These are phyloP conservation scores for Lodderomyces parapsilosis DNA, from an alignment of 1,139 yeast genomes.

Conservation along the genomic window DNA sequence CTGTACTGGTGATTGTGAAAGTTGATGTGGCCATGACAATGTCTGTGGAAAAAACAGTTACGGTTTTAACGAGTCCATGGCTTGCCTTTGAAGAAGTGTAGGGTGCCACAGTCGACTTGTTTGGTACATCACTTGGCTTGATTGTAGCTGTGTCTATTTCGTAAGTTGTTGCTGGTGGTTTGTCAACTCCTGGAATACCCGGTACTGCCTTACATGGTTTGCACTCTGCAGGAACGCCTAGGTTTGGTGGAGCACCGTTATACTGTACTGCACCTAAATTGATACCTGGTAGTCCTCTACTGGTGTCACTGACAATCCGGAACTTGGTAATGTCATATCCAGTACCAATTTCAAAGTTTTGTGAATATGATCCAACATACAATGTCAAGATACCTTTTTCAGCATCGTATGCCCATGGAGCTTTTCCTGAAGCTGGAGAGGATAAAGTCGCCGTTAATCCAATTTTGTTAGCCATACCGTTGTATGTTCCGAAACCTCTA, in stretches of 20 bases:
- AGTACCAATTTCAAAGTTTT: conserved; percentile 24
- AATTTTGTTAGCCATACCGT: conserved; percentile 5
- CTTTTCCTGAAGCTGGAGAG: background rate
- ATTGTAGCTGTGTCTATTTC: background rate
- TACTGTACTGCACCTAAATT: conserved; percentile 16
- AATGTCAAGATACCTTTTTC: background rate
- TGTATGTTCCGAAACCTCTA: conserved; percentile 9
- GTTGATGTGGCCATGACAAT: too few relatives aligned
- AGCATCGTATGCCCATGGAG: background rate
- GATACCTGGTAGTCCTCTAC: conserved; percentile 14
- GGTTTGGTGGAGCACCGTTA: conserved; percentile 19
- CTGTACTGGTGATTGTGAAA: too few relatives aligned
- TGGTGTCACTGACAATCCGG: conserved; percentile 14
- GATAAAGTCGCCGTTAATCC: conserved; percentile 5
- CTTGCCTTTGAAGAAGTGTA: too few relatives aligned
- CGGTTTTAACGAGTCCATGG: too few relatives aligned
- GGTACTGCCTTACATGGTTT: conserved; percentile 18
- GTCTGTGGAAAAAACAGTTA: too few relatives aligned
- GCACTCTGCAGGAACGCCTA: conserved; percentile 16
- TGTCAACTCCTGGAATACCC: conserved; percentile 12
- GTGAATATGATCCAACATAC: background rate
- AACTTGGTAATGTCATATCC: too few relatives aligned
- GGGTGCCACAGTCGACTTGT: too few relatives aligned
- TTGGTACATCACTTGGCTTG: too few relatives aligned
- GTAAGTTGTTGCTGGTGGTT: background rate